Conservation (phyloP, 2,329 filamentous ascomycete species). For the Hymenoscyphus occultus region DNA sequence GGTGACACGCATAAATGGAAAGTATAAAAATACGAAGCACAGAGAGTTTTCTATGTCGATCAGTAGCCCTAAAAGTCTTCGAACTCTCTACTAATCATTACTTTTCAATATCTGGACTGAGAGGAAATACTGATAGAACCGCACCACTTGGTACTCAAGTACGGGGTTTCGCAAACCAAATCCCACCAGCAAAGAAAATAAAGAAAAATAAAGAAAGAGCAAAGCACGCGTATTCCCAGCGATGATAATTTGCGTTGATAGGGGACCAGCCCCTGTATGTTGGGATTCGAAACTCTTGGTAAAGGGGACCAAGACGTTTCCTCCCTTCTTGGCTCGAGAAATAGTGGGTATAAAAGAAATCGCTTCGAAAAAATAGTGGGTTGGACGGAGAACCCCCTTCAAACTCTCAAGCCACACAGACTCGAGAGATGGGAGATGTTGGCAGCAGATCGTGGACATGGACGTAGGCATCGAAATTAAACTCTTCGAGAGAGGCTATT, state of each 20-base stretch:
- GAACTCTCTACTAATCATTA: too few relatives aligned
- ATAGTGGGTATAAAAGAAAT: constrained; percentile 2
- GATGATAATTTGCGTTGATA: neutral
- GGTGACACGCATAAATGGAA: neutral
- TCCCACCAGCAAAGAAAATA: neutral
- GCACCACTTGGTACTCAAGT: neutral
- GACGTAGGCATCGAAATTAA: neutral
- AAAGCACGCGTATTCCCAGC: neutral
- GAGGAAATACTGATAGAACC: neutral
- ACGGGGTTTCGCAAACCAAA: neutral
- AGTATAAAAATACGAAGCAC: neutral
- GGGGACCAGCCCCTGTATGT: neutral
- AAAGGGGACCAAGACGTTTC: constrained; percentile 1
- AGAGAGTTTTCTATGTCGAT: neutral
- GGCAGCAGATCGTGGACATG: neutral
- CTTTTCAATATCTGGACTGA: neutral
- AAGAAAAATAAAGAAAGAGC: neutral
- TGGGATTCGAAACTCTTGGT: neutral
- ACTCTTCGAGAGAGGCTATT: neutral
- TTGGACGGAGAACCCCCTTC: neutral
- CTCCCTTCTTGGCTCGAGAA: neutral
- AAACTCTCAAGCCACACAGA: neutral
- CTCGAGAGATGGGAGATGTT: neutral
- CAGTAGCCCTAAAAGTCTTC: neutral
- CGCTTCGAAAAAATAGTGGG: neutral